Percentiles rank a stretch among this genome's conserved stretches.
Conservation (phyloP, 352 stramenopile genomes). For the Globisporangium sylvaticum region DNA sequence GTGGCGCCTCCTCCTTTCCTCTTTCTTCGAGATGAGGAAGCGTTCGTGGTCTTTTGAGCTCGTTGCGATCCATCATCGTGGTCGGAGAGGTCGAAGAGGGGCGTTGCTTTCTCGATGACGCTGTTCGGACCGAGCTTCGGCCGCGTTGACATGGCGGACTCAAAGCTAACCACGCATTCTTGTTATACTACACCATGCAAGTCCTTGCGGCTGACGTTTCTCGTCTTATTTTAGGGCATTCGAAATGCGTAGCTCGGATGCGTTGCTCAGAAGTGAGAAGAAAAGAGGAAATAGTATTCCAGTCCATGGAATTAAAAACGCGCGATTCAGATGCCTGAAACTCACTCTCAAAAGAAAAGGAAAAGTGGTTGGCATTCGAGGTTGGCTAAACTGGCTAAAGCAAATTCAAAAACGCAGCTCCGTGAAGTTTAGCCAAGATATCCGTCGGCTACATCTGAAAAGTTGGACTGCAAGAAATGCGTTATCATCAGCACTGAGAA, state of each 20-base stretch:
- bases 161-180: not conserved
- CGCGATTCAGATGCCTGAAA: not conserved
- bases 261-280: not conserved
- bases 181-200: not conserved
- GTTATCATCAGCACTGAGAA: not conserved
- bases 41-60: not conserved
- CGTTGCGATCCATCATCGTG: not conserved
- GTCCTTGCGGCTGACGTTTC: not conserved
- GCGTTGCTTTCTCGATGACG: conserved; percentile 25
- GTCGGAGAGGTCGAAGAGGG: conserved; percentile 35
- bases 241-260: not conserved
- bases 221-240: not conserved
- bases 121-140: conserved; percentile 19
- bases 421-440: not conserved
- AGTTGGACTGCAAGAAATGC: conserved; percentile 9
- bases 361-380: not conserved
- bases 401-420: not conserved
- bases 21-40: conserved; percentile 17
- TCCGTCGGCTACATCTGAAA: conserved; percentile 14
- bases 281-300: not conserved
- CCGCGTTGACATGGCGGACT: conserved; percentile 7
- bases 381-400: not conserved
- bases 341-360: not conserved
- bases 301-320: not conserved
- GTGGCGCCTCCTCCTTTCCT: conserved; percentile 6